Conservation (phyloP, 2,329 filamentous ascomycete species). For the Colletotrichum eremochloae region DNA sequence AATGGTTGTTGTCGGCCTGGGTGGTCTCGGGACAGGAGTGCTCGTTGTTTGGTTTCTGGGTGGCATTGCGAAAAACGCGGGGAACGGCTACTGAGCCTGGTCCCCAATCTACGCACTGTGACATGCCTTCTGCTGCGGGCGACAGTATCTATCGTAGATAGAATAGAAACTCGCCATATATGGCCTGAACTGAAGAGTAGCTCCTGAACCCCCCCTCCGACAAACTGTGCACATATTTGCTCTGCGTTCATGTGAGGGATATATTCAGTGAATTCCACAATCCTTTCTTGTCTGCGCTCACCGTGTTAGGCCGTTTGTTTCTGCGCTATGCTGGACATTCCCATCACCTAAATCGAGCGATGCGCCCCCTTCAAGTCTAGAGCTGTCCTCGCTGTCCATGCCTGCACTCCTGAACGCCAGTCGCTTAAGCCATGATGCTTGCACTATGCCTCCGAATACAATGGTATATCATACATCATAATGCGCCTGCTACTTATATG, state of each 20-base stretch:
- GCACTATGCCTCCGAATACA: too few relatives aligned
- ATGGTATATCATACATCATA: neutral
- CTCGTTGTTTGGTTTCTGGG: constrained; percentile 66
- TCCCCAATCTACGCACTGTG: constrained; percentile 65
- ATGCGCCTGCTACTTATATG: neutral
- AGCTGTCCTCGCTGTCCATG: neutral
- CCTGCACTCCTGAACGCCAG: neutral
- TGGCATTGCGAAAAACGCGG: constrained; percentile 80
- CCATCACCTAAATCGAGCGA: neutral
- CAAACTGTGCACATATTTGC: constrained; percentile 11
- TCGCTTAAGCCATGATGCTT: neutral
- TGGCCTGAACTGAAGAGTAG: constrained; percentile 45
- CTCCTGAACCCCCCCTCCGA: constrained; percentile 40
- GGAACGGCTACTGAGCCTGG: constrained; percentile 76
- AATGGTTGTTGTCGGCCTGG: constrained; percentile 29
- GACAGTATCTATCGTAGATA: constrained; percentile 44
- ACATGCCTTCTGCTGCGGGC: constrained; percentile 42
- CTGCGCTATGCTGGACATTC: neutral
- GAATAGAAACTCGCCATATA: constrained; percentile 44
- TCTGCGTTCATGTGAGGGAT: neutral
- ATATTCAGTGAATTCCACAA: rapidly evolving
- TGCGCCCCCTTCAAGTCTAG: too few relatives aligned
- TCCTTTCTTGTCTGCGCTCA: neutral
- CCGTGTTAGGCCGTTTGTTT: neutral
- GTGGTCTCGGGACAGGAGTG: constrained; percentile 50